Evolutionary conservation across 192 early-diverging fungal genomes (phyloP).

Genomic region (Entomortierella parvispora): DNA sequence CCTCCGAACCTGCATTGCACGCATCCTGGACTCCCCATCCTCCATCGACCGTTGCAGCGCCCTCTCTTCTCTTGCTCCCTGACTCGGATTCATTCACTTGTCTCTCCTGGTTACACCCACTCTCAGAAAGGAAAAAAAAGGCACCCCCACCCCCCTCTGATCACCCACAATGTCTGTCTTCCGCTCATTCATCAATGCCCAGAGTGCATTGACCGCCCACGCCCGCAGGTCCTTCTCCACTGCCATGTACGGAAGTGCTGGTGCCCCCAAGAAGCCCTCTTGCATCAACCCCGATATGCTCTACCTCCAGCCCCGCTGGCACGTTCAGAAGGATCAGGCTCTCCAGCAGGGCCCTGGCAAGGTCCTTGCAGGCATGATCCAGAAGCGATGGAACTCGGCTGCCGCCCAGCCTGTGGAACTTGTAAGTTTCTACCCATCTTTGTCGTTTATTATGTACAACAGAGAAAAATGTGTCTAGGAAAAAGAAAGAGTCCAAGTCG

Average conservation of each 20-base stretch:
- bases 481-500: too few relatives aligned
- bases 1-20: too few relatives aligned
- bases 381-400: constrained; percentile 52
- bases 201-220: constrained; percentile 36
- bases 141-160: too few relatives aligned
- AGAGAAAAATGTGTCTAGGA: too few relatives aligned
- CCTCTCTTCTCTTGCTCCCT: too few relatives aligned
- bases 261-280: constrained; percentile 9
- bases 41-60: too few relatives aligned
- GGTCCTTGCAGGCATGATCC: constrained; percentile 50
- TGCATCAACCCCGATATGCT: constrained; percentile 47
- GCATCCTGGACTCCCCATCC: too few relatives aligned
- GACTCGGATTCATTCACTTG: too few relatives aligned
- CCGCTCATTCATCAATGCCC: constrained; percentile 50
- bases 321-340: constrained; percentile 40
- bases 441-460: not conserved
- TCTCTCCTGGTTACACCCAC: too few relatives aligned
- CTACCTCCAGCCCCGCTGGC: constrained; percentile 52
- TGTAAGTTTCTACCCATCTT: constrained; percentile 9
- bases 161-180: constrained; percentile 26
- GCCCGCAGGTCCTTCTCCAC: constrained; percentile 50
- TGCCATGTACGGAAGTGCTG: constrained; percentile 26
- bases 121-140: too few relatives aligned
- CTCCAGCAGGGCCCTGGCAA: constrained; percentile 22
- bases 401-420: constrained; percentile 36